Evolutionary conservation across 768 basidiomycete species (phyloP).

Genomic region (Auriscalpium microsporum): DNA sequence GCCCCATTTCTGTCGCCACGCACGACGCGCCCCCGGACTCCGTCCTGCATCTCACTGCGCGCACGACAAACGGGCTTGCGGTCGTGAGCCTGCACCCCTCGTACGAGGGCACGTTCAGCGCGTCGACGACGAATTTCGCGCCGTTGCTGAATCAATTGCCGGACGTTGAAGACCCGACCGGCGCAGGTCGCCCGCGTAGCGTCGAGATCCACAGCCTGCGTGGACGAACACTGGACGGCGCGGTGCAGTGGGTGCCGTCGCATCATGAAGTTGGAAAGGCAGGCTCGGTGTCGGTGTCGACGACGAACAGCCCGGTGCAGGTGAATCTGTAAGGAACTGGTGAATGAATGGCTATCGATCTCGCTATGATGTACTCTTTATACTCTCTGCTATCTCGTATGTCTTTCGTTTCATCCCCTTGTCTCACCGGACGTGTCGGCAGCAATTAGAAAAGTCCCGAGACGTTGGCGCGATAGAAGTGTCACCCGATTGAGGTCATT

Average conservation of each 20-base stretch:
- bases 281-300: background rate
- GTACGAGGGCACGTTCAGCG: conserved; percentile 35
- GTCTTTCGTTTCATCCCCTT: too few species aligned
- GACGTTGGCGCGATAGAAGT: too few species aligned
- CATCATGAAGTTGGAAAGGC: background rate
- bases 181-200: conserved; percentile 25
- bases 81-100: conserved; percentile 25
- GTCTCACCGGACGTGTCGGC: too few species aligned
- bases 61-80: conserved; percentile 22
- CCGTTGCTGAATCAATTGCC: conserved; percentile 14
- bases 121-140: conserved; percentile 20
- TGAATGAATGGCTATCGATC: background rate
- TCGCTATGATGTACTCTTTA: too few species aligned
- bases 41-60: conserved; percentile 23
- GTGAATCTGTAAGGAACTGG: background rate
- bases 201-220: conserved; percentile 10
- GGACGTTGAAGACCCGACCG: conserved; percentile 26
- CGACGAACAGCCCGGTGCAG: background rate
- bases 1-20: conserved; percentile 22
- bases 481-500: too few species aligned
- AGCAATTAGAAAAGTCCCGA: too few species aligned
- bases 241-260: conserved; percentile 10
- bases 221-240: conserved; percentile 4
- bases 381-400: too few species aligned
- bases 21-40: conserved; percentile 27